Evolutionary conservation across 2,329 filamentous ascomycete species (phyloP).

Genomic region (Botrytis aclada): DNA sequence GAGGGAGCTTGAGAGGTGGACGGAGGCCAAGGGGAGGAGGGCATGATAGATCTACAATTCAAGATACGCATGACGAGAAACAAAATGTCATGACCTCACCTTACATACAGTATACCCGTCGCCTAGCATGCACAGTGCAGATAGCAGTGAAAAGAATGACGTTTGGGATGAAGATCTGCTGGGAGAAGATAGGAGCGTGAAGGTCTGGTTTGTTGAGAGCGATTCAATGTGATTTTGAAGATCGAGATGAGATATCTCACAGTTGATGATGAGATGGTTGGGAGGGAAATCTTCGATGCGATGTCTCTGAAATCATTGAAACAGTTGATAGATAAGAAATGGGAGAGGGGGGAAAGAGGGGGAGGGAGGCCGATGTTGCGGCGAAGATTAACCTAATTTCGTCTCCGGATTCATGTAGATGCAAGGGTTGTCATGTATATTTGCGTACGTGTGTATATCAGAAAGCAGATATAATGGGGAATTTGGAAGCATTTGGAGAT

Average conservation of each 20-base stretch:
- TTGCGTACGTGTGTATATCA: neutral
- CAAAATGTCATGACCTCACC: neutral
- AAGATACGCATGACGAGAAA: neutral
- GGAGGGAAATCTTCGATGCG: neutral
- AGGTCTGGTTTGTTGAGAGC: neutral
- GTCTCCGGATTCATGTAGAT: neutral
- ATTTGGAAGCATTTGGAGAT: neutral
- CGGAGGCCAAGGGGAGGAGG: neutral
- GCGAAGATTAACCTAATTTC: conserved; percentile 9
- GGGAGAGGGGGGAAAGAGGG: neutral
- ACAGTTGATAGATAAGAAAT: neutral
- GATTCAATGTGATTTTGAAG: neutral
- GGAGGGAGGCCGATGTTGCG: neutral
- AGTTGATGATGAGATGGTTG: neutral
- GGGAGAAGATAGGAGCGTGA: neutral
- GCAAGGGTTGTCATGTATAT: neutral
- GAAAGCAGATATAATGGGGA: neutral
- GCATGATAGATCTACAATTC: neutral
- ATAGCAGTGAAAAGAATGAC: neutral
- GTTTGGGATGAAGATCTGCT: neutral
- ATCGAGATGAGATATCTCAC: neutral
- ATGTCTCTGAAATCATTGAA: neutral
- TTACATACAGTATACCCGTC: neutral
- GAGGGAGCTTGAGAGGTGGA: neutral
- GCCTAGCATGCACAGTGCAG: neutral